Evolutionary conservation across 2,329 filamentous ascomycete species (phyloP).

Genomic region (Cytospora paraplurivora): DNA sequence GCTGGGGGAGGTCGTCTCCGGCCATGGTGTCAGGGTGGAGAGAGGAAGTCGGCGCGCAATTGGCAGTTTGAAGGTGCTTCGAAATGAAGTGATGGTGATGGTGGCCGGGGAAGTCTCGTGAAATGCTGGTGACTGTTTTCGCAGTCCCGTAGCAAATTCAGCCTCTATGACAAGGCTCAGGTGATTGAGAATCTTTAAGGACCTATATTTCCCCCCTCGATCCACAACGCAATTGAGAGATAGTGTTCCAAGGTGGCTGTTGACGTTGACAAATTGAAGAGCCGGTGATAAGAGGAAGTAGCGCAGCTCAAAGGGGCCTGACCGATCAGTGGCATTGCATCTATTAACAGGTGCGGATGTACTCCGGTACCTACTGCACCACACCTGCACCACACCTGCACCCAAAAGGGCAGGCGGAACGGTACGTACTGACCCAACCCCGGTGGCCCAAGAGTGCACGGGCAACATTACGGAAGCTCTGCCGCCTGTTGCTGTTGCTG

Average conservation of each 20-base stretch:
- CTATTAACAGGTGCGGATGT: neutral
- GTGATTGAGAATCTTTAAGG: neutral
- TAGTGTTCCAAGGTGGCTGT: neutral
- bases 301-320: conserved; percentile 10
- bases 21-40: conserved; percentile 37
- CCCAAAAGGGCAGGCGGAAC: conserved; percentile 20
- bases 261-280: neutral
- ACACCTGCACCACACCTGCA: neutral
- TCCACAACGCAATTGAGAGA: neutral
- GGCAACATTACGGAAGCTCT: conserved; percentile 27
- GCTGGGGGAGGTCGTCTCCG: conserved; percentile 55
- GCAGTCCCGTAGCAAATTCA: no score
- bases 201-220: neutral
- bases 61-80: neutral
- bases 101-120: neutral
- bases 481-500: conserved; percentile 18
- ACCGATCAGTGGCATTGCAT: neutral
- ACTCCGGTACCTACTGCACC: neutral
- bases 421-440: conserved; percentile 14
- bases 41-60: neutral
- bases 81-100: no score
- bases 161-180: neutral
- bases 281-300: neutral
- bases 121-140: neutral
- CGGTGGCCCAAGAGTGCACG: neutral